Base-by-base conservation (phyloP, 306 rosid genomes). In the Leucaena leucocephala region DNA sequence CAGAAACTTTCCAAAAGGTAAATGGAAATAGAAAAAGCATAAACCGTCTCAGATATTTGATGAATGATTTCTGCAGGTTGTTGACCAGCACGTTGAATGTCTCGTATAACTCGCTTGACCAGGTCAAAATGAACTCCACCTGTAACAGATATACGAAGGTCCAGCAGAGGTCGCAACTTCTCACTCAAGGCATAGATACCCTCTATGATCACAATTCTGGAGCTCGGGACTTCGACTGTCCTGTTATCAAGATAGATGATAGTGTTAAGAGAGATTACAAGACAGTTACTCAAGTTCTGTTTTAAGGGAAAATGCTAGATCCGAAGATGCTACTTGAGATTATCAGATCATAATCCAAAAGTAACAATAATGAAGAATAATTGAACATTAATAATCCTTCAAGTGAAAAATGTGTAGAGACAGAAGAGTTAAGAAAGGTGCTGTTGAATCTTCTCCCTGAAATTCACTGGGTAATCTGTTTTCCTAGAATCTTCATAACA, bases 171-270 rank as follows among this genome's bases (percentile, higher is more conserved):
- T 35, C 44, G 68, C 44, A 63, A 63, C 44, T 6, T 63, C 21
- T 63, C 68, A 63, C 68, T 63, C 68, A 63, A 63, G 14, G 68
- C 68, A 35, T 63, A 63, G 44, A 63, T 63, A 36, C 68, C 68
- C 44, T 63, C 68, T 13, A 63, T 35, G 17, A 63, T 63, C 11
- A 63, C 44, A 13, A 63, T 63, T 6, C 44, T 21, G 21, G 68
- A 63, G 21, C 68, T 63, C 1, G 68, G 68, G 44, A 63, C 68
- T 35, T 63, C 68, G 15, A 63, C 44, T 13, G 68, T 63, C 68
- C 68, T 63, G 68, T 63, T 34, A 62, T 62, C 42, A 62, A 62
- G 42, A 9, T 62, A 62, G 3, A 62, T 62, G 12, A 3, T 12
- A 34, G 34, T 62, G 68, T 12, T 27, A 43, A 43, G 46, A 7